These are phyloP conservation scores for Sugiyamaella floridensis DNA, from an alignment of 805 yeast genomes.

Conservation along the genomic window DNA sequence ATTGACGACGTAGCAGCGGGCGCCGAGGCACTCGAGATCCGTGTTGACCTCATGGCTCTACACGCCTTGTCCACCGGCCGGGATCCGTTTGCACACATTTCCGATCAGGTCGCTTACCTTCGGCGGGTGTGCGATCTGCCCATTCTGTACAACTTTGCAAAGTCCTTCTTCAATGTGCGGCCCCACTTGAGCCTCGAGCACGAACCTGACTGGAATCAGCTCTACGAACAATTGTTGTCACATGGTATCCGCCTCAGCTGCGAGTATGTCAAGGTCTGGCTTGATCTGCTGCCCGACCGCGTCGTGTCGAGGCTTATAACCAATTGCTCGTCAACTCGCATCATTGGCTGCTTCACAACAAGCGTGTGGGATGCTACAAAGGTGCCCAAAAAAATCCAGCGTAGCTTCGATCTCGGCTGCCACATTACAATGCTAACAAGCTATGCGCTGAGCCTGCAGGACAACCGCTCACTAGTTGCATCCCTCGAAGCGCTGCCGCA, in stretches of 20 bases:
- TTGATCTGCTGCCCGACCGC: slow-evolving; percentile 4
- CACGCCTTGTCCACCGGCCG: slow-evolving; percentile 1
- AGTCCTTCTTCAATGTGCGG: slow-evolving; percentile 1
- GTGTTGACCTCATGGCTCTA: slow-evolving; percentile 9
- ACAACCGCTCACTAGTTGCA: slow-evolving; percentile 1
- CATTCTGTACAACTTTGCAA: slow-evolving; percentile 6
- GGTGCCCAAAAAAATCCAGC: not conserved
- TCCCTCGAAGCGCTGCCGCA: not conserved
- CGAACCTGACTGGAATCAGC: slow-evolving; percentile 6
- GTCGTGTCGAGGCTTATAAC: not conserved
- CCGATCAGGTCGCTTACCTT: slow-evolving; percentile 4
- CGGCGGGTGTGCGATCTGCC: slow-evolving; percentile 3
- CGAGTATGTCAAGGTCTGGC: slow-evolving; percentile 6
- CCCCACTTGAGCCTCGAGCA: not conserved
- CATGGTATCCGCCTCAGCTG: slow-evolving; percentile 6
- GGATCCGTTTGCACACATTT: slow-evolving; percentile 2
- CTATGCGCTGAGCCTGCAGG: slow-evolving; percentile 6
- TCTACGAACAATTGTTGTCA: slow-evolving; percentile 1
- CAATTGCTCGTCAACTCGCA: not conserved
- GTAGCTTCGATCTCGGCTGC: not conserved
- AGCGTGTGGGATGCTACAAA: slow-evolving; percentile 4
- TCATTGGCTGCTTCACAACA: slow-evolving; percentile 6
- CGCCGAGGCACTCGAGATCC: slow-evolving; percentile 8
- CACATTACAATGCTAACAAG: slow-evolving; percentile 2
- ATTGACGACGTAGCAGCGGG: slow-evolving; percentile 4